These are phyloP conservation scores for Fraxinus pennsylvanica DNA, from an alignment of 257 asterid genomes.

Conservation along the genomic window DNA sequence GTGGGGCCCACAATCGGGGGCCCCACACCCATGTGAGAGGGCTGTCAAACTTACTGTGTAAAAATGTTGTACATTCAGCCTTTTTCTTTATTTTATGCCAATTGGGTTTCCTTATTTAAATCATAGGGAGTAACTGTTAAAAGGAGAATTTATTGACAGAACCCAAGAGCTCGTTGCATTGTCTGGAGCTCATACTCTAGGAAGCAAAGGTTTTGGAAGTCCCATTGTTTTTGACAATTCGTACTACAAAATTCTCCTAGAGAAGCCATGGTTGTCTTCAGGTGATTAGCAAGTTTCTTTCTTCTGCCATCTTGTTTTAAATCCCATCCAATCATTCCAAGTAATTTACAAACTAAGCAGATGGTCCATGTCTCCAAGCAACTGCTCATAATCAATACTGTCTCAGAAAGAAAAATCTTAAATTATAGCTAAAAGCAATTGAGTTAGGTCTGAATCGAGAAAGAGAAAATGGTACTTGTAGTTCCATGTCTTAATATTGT, in stretches of 20 bases:
- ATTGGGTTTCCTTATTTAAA: neutral
- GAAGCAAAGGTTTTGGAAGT: conserved; percentile 88
- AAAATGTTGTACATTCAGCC: too few relatives aligned
- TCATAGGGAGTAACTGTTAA: conserved; percentile 2
- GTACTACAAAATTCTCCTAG: conserved; percentile 75
- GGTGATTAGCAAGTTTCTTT: conserved; percentile 40
- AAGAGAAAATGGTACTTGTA: neutral
- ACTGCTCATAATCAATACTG: neutral
- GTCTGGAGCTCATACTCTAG: conserved; percentile 93
- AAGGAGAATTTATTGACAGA: conserved; percentile 38
- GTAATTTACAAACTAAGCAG: neutral
- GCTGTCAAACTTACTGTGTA: too few relatives aligned
- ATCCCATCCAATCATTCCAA: neutral
- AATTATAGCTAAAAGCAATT: neutral
- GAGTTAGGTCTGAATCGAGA: neutral
- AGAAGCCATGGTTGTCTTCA: conserved; percentile 82
- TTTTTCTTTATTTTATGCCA: neutral
- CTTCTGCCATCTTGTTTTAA: conserved; percentile 4
- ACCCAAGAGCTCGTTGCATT: conserved; percentile 84
- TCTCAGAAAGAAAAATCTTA: neutral
- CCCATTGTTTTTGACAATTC: conserved; percentile 80
- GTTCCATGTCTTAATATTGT: neutral
- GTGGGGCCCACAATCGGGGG: too few relatives aligned
- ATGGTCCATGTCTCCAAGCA: neutral
- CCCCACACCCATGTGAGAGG: too few relatives aligned